phyloP scores from a whole-genome alignment of 106 monocot genomes.

The Apostasia ramifera region DNA sequence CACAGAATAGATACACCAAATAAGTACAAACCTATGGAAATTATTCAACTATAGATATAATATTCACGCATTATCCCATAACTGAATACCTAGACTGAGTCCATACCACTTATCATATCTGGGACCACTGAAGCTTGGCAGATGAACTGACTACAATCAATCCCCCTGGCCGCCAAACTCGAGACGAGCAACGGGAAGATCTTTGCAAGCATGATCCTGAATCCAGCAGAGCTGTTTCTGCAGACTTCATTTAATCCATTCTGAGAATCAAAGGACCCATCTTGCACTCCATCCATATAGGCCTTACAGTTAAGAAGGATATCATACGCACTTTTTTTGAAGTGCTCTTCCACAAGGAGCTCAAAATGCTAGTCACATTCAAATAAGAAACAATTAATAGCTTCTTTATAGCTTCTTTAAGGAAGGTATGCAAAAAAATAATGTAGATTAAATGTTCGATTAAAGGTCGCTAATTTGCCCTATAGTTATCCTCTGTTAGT shows the following conservation, averaged over 20 bases:
- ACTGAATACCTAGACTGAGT: not conserved
- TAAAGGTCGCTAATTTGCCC: too few species aligned
- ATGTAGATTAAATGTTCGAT: too few species aligned
- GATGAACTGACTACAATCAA: conserved; percentile 11
- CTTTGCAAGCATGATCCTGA: conserved; percentile 11
- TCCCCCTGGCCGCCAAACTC: not conserved
- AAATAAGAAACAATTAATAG: not conserved
- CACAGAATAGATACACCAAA: not conserved
- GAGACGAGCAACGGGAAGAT: conserved; percentile 4
- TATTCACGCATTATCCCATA: not conserved
- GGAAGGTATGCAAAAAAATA: too few species aligned
- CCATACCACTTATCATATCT: not conserved
- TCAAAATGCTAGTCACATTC: conserved; percentile 4
- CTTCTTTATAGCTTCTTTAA: too few species aligned
- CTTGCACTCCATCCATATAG: conserved; percentile 6
- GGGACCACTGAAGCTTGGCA: not conserved
- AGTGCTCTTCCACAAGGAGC: conserved; percentile 8
- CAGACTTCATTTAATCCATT: not conserved
- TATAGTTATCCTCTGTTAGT: too few species aligned
- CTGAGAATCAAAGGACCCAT: not conserved
- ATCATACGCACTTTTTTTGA: not conserved
- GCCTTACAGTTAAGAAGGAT: conserved; percentile 4
- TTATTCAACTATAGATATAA: not conserved
- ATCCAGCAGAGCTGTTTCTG: conserved; percentile 1
- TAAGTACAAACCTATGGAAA: not conserved